phyloP scores from a whole-genome alignment of 2,329 filamentous ascomycete genomes.

The Claviceps arundinis region DNA sequence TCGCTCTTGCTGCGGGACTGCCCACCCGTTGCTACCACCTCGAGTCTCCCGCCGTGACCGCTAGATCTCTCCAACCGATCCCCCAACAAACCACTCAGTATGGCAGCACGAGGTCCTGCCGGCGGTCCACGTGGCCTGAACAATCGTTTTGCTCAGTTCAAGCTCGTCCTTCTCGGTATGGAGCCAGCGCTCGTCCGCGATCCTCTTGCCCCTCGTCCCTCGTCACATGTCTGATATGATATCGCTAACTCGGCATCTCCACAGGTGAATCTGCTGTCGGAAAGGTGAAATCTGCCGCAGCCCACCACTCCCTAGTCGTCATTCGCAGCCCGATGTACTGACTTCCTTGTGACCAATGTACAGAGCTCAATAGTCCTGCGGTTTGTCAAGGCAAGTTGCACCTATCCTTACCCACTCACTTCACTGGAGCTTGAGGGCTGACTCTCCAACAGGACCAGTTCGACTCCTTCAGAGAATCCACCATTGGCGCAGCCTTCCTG shows the following conservation, averaged over 20 bases:
- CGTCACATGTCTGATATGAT: not conserved
- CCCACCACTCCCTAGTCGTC: not conserved
- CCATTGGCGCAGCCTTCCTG: conserved; percentile 94
- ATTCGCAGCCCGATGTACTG: conserved; percentile 9
- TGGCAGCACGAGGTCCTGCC: conserved; percentile 70
- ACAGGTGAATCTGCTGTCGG: conserved; percentile 95
- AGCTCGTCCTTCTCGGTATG: conserved; percentile 90
- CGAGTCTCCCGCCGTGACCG: not conserved
- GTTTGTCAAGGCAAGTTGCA: conserved; percentile 81
- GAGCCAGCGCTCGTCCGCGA: not conserved
- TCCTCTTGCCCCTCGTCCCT: not conserved
- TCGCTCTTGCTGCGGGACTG: not conserved
- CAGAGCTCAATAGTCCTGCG: conserved; percentile 94
- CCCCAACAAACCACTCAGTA: conserved; percentile 24
- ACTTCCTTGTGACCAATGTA: not conserved
- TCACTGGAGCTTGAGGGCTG: not conserved
- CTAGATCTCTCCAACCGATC: not conserved
- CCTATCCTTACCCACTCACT: not conserved
- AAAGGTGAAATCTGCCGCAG: conserved; percentile 51
- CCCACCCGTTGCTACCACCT: not conserved
- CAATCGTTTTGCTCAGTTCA: conserved; percentile 96
- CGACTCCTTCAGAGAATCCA: conserved; percentile 91
- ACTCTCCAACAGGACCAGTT: conserved; percentile 70
- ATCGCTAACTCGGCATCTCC: conserved; percentile 8
- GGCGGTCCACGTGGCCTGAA: conserved; percentile 49